Evolutionary conservation across 192 early-diverging fungal species (phyloP), one percentile per base, ranked within the genome.

Genomic region (Phlyctochytrium arcticum): DNA sequence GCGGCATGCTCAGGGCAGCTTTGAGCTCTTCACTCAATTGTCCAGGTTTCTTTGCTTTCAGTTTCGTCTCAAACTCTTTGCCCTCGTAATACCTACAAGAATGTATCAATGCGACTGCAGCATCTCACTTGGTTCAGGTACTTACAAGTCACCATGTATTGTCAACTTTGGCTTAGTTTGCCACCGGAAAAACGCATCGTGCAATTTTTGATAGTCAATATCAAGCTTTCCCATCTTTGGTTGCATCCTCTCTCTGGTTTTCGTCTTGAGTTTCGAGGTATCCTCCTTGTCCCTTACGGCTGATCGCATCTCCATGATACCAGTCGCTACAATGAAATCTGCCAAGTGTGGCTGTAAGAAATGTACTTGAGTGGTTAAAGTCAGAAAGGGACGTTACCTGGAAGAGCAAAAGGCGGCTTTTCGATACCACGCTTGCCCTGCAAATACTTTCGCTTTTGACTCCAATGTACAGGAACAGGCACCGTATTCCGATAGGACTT

Each of bases 141-240:
- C 86, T 73, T 78, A 92, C 86, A 93, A 55, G 68, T 93, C 92
- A 35, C 91, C 92, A 55, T 91, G 89, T 26, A 79, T 74, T 3
- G 89, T 77, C 10, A 90, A 69, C 26, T 81, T 80, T 8, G 91
- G 89, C 46, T 90, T 91, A 3, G 91, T 87, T 70, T 99, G 96
- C 74, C 89, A 95, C 58, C 89, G 75, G 80, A 98, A 99, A 67
- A 99, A 99, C 1, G 96, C 96, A 71, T 95, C 95, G 61, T 98
- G 93, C 36, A 99, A 77, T 57, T 95, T 95, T 66, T 96, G 92
- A 67, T 99, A 99, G 69, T 99, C 96, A 68, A 99, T 88, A 46
- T 93, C 93, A 30, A 98, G 75, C 71, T 91, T 92, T 58, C 94
- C 93, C 92, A 98, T 95, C 73, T 95, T 97, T 19, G 96, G 94